phyloP scores from a whole-genome alignment of 1,139 yeast genomes.

The Kodamaea suecica region DNA sequence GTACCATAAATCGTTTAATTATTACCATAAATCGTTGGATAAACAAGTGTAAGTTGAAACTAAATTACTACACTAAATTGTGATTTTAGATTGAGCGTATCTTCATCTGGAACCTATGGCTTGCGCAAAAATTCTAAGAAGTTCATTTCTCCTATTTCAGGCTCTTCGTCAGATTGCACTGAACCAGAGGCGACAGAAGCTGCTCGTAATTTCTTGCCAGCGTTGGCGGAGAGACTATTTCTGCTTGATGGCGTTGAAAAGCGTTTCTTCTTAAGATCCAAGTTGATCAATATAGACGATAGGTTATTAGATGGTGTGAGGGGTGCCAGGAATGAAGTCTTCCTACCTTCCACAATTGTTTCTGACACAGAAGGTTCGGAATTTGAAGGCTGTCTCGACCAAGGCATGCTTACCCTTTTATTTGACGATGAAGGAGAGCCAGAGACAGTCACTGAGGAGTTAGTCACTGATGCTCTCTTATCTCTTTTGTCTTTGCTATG shows the following conservation, averaged over 20 bases:
- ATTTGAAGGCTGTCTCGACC: conserved; percentile 6
- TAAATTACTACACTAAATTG: no score
- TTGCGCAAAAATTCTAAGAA: conserved; percentile 46
- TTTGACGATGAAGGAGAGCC: conserved; percentile 7
- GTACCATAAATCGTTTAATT: not conserved
- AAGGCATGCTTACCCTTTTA: conserved; percentile 13
- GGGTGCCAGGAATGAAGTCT: not conserved
- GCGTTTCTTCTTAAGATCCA: conserved; percentile 10
- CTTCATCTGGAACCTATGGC: no score
- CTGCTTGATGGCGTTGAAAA: not conserved
- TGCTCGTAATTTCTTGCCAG: not conserved
- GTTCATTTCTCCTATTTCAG: conserved; percentile 40
- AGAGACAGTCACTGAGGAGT: conserved; percentile 6
- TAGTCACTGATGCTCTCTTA: conserved; percentile 7
- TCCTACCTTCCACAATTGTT: conserved; percentile 1
- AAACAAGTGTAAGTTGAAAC: no score
- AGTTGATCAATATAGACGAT: conserved; percentile 1
- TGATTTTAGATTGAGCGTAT: no score
- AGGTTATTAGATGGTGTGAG: not conserved
- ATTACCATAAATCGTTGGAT: no score
- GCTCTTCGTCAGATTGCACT: conserved; percentile 8
- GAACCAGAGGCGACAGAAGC: conserved; percentile 1
- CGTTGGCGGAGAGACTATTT: not conserved
- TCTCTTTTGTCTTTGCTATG: conserved; percentile 4
- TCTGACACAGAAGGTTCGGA: not conserved